phyloP scores from a whole-genome alignment of 2,329 filamentous ascomycete genomes.

The Sporothrix variecibatus region DNA sequence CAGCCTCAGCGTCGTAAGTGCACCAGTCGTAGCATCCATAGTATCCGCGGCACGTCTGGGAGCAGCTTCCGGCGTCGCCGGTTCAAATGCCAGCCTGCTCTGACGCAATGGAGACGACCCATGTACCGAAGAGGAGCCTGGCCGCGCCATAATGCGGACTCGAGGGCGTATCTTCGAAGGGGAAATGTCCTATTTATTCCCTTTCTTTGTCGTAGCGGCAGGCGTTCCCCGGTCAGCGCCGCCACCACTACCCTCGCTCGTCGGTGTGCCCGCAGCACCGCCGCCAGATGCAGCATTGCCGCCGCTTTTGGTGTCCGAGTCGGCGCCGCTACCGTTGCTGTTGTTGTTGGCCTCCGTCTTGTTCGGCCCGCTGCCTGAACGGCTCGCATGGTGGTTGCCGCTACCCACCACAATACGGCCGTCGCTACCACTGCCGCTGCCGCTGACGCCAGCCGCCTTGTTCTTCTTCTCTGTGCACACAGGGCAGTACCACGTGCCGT shows the following conservation, averaged over 20 bases:
- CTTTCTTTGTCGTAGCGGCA: slow-evolving; percentile 23
- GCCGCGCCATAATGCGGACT: not conserved
- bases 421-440: slow-evolving; percentile 29
- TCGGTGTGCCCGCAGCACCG: not conserved
- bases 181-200: slow-evolving; percentile 24
- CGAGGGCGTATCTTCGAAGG: not conserved
- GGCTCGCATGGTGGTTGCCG: not conserved
- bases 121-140: not conserved
- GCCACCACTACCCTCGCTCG: not conserved
- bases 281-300: not conserved
- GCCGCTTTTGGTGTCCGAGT: not conserved
- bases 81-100: not conserved
- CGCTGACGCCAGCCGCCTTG: slow-evolving; percentile 40
- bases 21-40: too few species aligned
- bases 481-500: slow-evolving; percentile 69
- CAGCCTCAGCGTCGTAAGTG: not conserved
- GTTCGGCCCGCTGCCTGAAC: slow-evolving; percentile 31
- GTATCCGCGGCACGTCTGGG: not conserved
- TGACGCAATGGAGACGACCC: not conserved
- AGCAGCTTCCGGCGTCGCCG: not conserved
- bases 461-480: slow-evolving; percentile 57
- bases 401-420: not conserved
- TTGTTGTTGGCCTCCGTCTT: not conserved
- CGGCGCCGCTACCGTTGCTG: not conserved
- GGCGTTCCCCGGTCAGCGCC: slow-evolving; percentile 7